phyloP scores from a whole-genome alignment of 1,139 yeast genomes.

The Kodamaea ohmeri region DNA sequence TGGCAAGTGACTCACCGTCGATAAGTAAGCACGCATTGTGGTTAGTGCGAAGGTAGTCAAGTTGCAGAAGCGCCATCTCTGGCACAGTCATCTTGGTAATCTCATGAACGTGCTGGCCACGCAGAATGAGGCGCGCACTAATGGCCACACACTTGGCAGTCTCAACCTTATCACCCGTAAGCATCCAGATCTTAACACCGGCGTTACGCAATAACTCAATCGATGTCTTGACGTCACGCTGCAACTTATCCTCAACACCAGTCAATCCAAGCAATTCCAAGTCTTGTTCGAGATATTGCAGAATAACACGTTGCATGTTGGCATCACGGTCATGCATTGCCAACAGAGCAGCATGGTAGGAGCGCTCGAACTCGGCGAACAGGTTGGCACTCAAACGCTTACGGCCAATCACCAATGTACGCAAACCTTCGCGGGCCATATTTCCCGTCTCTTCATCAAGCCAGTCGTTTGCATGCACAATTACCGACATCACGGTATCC shows the following conservation, averaged over 20 bases:
- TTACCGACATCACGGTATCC: conserved; percentile 83
- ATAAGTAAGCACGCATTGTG: conserved; percentile 77
- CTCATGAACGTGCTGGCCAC: conserved; percentile 92
- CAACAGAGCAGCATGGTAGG: conserved; percentile 70
- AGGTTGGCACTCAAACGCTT: conserved; percentile 56
- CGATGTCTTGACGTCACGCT: conserved; percentile 85
- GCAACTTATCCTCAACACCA: conserved; percentile 96
- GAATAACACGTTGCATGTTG: conserved; percentile 65
- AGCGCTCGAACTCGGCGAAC: conserved; percentile 61
- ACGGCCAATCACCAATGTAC: conserved; percentile 90
- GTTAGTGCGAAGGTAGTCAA: conserved; percentile 67
- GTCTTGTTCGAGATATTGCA: conserved; percentile 73
- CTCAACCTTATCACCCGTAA: conserved; percentile 98
- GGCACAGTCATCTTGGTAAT: conserved; percentile 62
- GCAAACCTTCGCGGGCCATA: conserved; percentile 96
- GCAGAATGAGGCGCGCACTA: conserved; percentile 83
- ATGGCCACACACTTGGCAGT: conserved; percentile 97
- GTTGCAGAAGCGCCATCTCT: conserved; percentile 65
- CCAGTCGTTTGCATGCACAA: conserved; percentile 90
- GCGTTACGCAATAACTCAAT: conserved; percentile 92
- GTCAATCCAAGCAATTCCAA: conserved; percentile 87
- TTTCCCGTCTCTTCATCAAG: conserved; percentile 95
- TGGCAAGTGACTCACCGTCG: conserved; percentile 87
- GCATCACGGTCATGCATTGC: conserved; percentile 78
- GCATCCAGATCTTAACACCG: conserved; percentile 97